These are phyloP conservation scores for Thermothelomyces thermophilus DNA, from an alignment of 2,329 filamentous ascomycete genomes.

Conservation along the genomic window DNA sequence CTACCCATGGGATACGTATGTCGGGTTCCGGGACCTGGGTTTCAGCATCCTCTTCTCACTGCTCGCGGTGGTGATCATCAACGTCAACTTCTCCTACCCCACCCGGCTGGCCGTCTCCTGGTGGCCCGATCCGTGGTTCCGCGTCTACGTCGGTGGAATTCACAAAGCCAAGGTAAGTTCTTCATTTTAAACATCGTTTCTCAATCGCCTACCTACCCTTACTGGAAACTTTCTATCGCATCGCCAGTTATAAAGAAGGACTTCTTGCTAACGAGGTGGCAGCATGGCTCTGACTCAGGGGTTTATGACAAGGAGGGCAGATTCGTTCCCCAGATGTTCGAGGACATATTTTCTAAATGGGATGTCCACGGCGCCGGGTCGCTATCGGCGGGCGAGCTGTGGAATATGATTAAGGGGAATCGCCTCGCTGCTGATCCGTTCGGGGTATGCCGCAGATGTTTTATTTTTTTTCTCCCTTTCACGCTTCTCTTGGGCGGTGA, in stretches of 20 bases:
- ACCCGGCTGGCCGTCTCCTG: constrained; percentile 32
- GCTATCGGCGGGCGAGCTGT: constrained; percentile 33
- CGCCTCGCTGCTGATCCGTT: constrained; percentile 37
- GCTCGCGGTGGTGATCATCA: constrained; percentile 35
- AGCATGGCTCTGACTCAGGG: constrained; percentile 42
- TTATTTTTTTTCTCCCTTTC: neutral
- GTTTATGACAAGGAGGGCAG: constrained; percentile 43
- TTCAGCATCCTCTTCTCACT: constrained; percentile 36
- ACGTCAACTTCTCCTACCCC: constrained; percentile 40
- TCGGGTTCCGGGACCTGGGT: constrained; percentile 35
- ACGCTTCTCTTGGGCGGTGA: no score
- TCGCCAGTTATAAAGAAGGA: no score
- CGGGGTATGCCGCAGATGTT: constrained; percentile 31
- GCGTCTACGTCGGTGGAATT: constrained; percentile 33
- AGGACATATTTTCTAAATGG: constrained; percentile 46
- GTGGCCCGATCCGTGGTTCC: constrained; percentile 34
- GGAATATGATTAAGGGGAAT: constrained; percentile 34
- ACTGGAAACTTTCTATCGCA: no score
- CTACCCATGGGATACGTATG: constrained; percentile 34
- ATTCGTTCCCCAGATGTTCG: constrained; percentile 43
- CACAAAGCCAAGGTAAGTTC: constrained; percentile 37
- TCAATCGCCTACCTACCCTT: no score
- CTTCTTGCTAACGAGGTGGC: neutral
- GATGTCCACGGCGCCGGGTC: constrained; percentile 33
- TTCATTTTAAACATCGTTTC: no score